Conservation (phyloP, 2,329 filamentous ascomycete genomes). For the Paecilomyces formosus region DNA sequence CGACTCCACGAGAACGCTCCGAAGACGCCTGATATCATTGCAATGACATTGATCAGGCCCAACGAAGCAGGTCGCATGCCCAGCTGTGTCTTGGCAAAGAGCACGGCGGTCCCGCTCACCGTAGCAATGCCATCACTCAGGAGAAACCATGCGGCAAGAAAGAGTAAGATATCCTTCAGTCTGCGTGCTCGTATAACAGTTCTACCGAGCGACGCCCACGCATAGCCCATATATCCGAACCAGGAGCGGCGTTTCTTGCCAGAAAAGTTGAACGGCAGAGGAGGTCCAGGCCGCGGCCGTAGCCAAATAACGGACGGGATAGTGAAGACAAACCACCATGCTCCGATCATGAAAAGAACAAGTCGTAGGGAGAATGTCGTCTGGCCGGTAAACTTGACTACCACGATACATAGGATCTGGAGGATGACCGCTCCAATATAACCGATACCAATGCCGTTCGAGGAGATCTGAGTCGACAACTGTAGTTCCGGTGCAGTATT, state of each 20-base stretch:
- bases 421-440: slow-evolving; percentile 81
- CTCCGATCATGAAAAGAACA: slow-evolving; percentile 76
- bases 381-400: slow-evolving; percentile 66
- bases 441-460: slow-evolving; percentile 86
- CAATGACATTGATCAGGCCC: slow-evolving; percentile 89
- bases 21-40: slow-evolving; percentile 72
- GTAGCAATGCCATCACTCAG: slow-evolving; percentile 92
- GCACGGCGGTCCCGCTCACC: slow-evolving; percentile 84
- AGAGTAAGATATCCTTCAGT: slow-evolving; percentile 73
- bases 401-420: slow-evolving; percentile 70
- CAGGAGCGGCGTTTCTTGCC: slow-evolving; percentile 44
- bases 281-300: slow-evolving; percentile 79
- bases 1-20: slow-evolving; percentile 87
- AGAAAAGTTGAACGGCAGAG: slow-evolving; percentile 45
- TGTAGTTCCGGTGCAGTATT: slow-evolving; percentile 58
- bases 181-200: slow-evolving; percentile 69
- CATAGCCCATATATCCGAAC: slow-evolving; percentile 67
- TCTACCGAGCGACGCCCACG: slow-evolving; percentile 78
- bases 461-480: slow-evolving; percentile 84
- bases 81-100: slow-evolving; percentile 91
- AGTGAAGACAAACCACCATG: slow-evolving; percentile 91
- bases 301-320: slow-evolving; percentile 84
- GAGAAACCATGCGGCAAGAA: slow-evolving; percentile 87
- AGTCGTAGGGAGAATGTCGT: slow-evolving; percentile 80
- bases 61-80: slow-evolving; percentile 83